Evolutionary conservation across 1,284 basidiomycete genomes (phyloP), one percentile per base, ranked within the genome.

Genomic region (Baeospora myosura): DNA sequence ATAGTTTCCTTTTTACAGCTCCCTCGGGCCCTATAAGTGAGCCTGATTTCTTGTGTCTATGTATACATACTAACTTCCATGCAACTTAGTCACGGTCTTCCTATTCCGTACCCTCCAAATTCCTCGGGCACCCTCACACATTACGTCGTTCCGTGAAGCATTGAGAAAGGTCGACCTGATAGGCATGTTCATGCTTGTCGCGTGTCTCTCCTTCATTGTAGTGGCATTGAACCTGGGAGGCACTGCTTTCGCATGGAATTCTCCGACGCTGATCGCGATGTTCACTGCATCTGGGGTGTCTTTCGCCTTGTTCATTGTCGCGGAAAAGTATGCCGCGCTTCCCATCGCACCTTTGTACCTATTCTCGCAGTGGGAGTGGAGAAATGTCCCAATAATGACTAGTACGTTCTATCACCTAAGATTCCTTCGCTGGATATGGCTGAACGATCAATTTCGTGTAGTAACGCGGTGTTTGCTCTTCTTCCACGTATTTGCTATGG

Each of bases 201-300:
- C 47, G 8, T 49, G 49, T 5, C 46, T 62, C 16, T 54, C 56
- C 8, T 55, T 61, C 29, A 44, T 62, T 18, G 54, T 61, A 23
- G 49, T 63, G 25, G 54, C 53, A n/a, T 41, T 63, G 17, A 61
- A 63, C 43, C 45, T 61, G 5, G 61, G 55, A n/a, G 61, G 61
- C 11, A 58, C 61, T 37, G 51, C 54, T 0, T 45, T 49, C 22
- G 45, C 59, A 3, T 63, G 61, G 61, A 45, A 47, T 21, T 60
- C 58, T 20, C 54, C 57, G 1, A 49, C 51, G 8, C 52, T 61
- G 29, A 61, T 63, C 14, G 55, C 58, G 3, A 47, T 61, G 32
- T 51, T 59, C 14, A 52, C 46, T 26, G 56, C 52, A 17, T 42
- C 54, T 5, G 59, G 50, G 1, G 49, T 50, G 12, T 45, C 54